Evolutionary conservation across 78 protist species (phyloP), one percentile per base, ranked within the genome.

Genomic region (Dictyostelium capitatum): DNA sequence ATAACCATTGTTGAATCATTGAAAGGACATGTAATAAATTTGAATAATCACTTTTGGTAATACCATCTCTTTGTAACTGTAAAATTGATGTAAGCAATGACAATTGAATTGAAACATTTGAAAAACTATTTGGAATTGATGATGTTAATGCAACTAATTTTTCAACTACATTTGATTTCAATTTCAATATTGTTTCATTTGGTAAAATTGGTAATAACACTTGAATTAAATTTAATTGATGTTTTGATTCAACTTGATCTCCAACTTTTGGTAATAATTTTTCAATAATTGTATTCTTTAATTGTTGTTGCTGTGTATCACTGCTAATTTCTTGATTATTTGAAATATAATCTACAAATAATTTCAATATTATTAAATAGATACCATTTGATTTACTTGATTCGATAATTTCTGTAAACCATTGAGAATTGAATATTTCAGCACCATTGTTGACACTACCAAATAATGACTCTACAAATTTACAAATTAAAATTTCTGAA

Each of bases 1-100:
- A 47, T 9, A 74, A 56, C 83, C 83, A 75, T 51, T 85, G 92
- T 59, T 85, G 92, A 47, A 85, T 59, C 4, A 50, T 85, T 59
- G 43, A 37, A 37, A 37, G 43, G 43, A 37, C 43, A 37, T 37
- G 43, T 3, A 37, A 2, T 2, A 37, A 37, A 37, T 37, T 37
- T 37, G 43, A 37, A 37, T 37, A 37, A 37, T 37, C 43, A 37
- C 43, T 37, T 37, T 37, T 37, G 2, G 43, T 37, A 37, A 37
- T 37, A 11, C 11, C 59, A 48, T 25, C 23, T 41, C 4, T 50
- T 25, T 3, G 5, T 9, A 19, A 20, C 12, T 48, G 72, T 74
- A 73, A 12, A 1, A 83, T 54, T 7, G 74, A 72, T 14, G 78
- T 28, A 6, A 83, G n/a, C n/a, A 83, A 54, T 53, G 91, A 83